Percentiles rank a stretch among this genome's conserved stretches.
Conservation (phyloP, 768 basidiomycete genomes). For the Russula virescens region DNA sequence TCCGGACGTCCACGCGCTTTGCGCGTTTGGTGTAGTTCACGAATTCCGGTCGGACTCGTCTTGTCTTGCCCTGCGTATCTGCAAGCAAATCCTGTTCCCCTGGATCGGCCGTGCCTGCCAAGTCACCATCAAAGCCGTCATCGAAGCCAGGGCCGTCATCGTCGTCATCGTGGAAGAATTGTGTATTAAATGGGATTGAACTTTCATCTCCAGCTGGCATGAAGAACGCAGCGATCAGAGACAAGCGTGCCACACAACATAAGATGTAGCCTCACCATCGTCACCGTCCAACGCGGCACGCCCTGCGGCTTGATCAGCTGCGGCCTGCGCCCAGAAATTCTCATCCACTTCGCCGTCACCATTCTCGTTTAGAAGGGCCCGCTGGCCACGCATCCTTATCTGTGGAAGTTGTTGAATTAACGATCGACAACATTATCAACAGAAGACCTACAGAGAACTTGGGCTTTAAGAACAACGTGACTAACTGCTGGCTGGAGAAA, state of each 20-base stretch:
- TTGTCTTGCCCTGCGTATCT: conserved; percentile 67
- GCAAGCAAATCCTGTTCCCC: conserved; percentile 87
- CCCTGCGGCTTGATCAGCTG: conserved; percentile 71
- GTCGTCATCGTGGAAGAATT: conserved; percentile 92
- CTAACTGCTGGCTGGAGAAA: conserved; percentile 84
- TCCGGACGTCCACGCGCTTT: conserved; percentile 93
- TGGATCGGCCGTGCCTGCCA: conserved; percentile 43
- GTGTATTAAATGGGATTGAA: conserved; percentile 83
- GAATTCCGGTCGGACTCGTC: conserved; percentile 77
- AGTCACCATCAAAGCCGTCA: conserved; percentile 58
- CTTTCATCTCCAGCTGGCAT: conserved; percentile 40
- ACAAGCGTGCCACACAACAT: background rate
- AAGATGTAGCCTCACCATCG: conserved; percentile 41
- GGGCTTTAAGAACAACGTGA: conserved; percentile 93
- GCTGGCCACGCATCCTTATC: conserved; percentile 86
- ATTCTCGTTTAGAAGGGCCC: conserved; percentile 46
- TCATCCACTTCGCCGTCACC: conserved; percentile 90
- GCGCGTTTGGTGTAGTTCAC: conserved; percentile 95
- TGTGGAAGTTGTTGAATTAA: conserved; percentile 31
- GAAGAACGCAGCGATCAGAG: background rate
- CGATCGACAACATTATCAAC: background rate
- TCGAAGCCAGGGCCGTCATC: conserved; percentile 67
- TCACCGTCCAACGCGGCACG: conserved; percentile 50
- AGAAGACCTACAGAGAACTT: conserved; percentile 72
- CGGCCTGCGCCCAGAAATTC: conserved; percentile 95